A percentile compares a stretch with the other conserved stretches of the same genome.
Evolutionary conservation across 73 alveolate species (phyloP).

Genomic region (Tetrahymena elliotti): DNA sequence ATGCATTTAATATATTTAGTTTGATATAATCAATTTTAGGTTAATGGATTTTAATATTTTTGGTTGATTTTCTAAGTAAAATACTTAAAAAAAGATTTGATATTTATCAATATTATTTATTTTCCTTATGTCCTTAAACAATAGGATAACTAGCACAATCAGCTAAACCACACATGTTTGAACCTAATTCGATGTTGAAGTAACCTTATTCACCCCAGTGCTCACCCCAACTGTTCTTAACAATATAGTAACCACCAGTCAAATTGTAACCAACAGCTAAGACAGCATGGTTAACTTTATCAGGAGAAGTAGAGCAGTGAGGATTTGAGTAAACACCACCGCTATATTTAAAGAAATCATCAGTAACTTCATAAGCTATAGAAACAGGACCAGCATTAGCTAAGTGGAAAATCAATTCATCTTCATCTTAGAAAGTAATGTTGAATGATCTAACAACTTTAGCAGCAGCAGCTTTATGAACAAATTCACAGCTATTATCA

Average conservation of each 20-base stretch:
- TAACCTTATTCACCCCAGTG: conserved; percentile 81
- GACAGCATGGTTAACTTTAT: conserved; percentile 66
- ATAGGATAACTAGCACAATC: conserved; percentile 13
- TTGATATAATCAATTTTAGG: not conserved
- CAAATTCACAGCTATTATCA: not conserved
- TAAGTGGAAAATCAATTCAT: not conserved
- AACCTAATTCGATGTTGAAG: conserved; percentile 68
- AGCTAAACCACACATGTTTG: conserved; percentile 67
- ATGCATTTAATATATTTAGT: not conserved
- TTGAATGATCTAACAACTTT: not conserved
- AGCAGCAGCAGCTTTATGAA: not conserved
- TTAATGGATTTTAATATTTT: not conserved
- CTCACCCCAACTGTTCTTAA: conserved; percentile 87
- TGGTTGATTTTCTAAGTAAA: not conserved
- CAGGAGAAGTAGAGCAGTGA: conserved; percentile 5
- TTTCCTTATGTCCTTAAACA: not conserved
- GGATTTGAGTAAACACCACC: not conserved
- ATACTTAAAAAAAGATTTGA: not conserved
- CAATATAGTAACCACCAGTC: conserved; percentile 61
- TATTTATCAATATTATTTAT: not conserved
- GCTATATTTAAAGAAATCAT: conserved; percentile 27
- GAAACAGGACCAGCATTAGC: conserved; percentile 38
- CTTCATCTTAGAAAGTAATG: conserved; percentile 1
- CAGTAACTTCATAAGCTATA: conserved; percentile 49
- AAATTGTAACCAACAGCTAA: conserved; percentile 76